phyloP scores from a whole-genome alignment of 345 rosid species.

The Acer yangbiense region DNA sequence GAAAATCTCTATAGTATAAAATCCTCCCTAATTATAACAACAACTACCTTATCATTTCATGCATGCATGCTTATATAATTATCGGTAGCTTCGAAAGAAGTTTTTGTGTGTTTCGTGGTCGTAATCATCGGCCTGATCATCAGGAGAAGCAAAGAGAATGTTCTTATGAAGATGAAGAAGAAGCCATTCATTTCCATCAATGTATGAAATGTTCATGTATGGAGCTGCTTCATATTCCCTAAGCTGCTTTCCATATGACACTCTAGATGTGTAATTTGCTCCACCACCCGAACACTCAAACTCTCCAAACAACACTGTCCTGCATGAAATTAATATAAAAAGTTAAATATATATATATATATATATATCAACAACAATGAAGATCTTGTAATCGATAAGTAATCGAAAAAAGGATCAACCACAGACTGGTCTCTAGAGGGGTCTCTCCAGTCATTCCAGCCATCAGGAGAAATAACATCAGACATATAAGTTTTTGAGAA shows the following conservation, averaged over 20 bases:
- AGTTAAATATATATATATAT: not conserved
- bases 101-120: not conserved
- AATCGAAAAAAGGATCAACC: slow-evolving; percentile 4
- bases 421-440: slow-evolving; percentile 63
- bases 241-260: slow-evolving; percentile 51
- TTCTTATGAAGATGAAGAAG: not conserved
- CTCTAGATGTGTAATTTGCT: slow-evolving; percentile 50
- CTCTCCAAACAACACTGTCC: slow-evolving; percentile 76
- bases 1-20: not conserved
- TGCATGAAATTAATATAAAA: slow-evolving; percentile 19
- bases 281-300: slow-evolving; percentile 62
- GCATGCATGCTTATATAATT: not conserved
- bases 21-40: slow-evolving; percentile 7
- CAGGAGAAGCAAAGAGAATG: not conserved
- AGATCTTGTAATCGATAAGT: too few relatives aligned
- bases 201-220: slow-evolving; percentile 56
- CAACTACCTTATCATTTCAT: not conserved
- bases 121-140: too few relatives aligned
- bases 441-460: slow-evolving; percentile 80
- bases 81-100: not conserved
- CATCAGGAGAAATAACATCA: slow-evolving; percentile 48
- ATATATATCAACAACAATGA: not conserved
- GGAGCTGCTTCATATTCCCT: slow-evolving; percentile 54
- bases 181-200: slow-evolving; percentile 78
- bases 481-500: slow-evolving; percentile 72